phyloP scores from a whole-genome alignment of 2,329 filamentous ascomycete species.

The Sclerotinia glacialis region DNA sequence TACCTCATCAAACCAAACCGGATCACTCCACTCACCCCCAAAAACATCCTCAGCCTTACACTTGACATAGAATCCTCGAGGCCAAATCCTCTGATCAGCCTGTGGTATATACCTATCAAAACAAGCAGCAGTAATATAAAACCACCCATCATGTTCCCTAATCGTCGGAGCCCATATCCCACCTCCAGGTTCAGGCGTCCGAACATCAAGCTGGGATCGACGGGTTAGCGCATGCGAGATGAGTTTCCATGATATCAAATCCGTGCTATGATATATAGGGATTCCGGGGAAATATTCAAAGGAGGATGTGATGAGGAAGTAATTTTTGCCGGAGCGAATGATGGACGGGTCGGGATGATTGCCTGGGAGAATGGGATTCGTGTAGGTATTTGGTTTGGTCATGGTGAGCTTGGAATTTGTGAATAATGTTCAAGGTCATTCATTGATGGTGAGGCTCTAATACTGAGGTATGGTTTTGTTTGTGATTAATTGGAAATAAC shows the following conservation, averaged over 20 bases:
- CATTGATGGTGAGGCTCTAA: neutral
- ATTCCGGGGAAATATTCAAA: slow-evolving; percentile 16
- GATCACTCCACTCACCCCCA: slow-evolving; percentile 12
- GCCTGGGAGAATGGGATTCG: slow-evolving; percentile 46
- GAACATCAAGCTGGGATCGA: slow-evolving; percentile 43
- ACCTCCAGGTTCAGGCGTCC: slow-evolving; percentile 38
- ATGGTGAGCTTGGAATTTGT: slow-evolving; percentile 11
- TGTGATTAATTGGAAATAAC: neutral
- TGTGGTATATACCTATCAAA: slow-evolving; percentile 33
- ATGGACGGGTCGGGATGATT: slow-evolving; percentile 44
- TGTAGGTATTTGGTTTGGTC: slow-evolving; percentile 37
- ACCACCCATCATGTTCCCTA: slow-evolving; percentile 44
- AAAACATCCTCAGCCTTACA: slow-evolving; percentile 15
- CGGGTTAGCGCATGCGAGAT: slow-evolving; percentile 43
- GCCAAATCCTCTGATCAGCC: slow-evolving; percentile 14
- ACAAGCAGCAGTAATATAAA: slow-evolving; percentile 46
- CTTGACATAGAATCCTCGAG: slow-evolving; percentile 13
- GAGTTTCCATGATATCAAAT: slow-evolving; percentile 51
- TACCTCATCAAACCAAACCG: slow-evolving; percentile 21
- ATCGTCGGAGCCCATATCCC: slow-evolving; percentile 51
- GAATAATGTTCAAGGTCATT: neutral
- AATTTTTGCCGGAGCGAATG: slow-evolving; percentile 6
- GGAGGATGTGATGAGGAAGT: slow-evolving; percentile 18
- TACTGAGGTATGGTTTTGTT: neutral
- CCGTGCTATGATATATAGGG: slow-evolving; percentile 36